Percentiles rank a stretch among this genome's conserved stretches.
These are phyloP conservation scores for Nannochloropsis salina DNA, from an alignment of 108 stramenopile species.

Conservation along the genomic window DNA sequence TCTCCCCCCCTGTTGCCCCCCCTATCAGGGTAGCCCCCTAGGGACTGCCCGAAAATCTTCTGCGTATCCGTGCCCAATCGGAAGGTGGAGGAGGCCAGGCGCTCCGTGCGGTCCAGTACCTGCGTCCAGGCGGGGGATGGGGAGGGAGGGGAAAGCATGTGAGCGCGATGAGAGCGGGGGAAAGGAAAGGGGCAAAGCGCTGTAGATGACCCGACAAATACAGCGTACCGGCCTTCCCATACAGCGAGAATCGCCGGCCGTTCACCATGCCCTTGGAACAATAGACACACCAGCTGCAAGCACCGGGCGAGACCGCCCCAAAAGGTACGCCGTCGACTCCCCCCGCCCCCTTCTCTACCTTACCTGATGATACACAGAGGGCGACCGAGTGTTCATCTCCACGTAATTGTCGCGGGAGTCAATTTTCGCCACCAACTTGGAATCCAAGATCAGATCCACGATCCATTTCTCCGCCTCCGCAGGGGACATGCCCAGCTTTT, in stretches of 20 bases:
- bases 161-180: not conserved
- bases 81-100: conserved; percentile 2
- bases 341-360: not conserved
- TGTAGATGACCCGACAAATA: not conserved
- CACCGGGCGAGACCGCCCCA: not conserved
- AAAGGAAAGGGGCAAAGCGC: not conserved
- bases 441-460: conserved; percentile 92
- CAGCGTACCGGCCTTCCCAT: not conserved
- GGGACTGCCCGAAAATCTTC: conserved; percentile 8
- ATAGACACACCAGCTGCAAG: too few relatives aligned
- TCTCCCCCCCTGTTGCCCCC: not conserved
- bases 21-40: conserved; percentile 16
- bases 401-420: conserved; percentile 85
- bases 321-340: not conserved
- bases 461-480: conserved; percentile 95
- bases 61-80: conserved; percentile 16
- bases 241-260: not conserved
- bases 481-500: conserved; percentile 83
- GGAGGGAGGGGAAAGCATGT: not conserved
- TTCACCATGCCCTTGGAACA: not conserved
- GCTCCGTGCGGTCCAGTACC: conserved; percentile 19
- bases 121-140: not conserved
- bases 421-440: conserved; percentile 89
- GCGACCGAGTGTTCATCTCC: conserved; percentile 68
- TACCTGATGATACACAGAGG: conserved; percentile 5